These are phyloP conservation scores for Maudiozyma humilis DNA, from an alignment of 1,139 yeast genomes.

Conservation along the genomic window DNA sequence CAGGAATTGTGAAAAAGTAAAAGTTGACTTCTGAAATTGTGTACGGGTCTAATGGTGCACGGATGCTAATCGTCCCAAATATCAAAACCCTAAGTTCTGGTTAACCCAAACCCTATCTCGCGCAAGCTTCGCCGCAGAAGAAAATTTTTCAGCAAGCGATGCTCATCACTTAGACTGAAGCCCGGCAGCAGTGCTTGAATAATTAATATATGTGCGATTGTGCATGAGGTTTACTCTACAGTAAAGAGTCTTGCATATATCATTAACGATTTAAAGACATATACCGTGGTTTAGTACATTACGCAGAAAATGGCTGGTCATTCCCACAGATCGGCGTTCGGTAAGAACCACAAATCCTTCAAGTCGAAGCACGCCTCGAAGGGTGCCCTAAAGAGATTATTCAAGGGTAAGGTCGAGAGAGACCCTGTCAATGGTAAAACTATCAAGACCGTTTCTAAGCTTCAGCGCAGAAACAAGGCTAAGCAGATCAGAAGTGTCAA, in stretches of 20 bases:
- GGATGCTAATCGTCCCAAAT: not conserved
- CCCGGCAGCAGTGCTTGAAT: too few relatives aligned
- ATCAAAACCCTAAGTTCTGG: not conserved
- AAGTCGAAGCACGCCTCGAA: conserved; percentile 90
- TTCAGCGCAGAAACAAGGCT: conserved; percentile 70
- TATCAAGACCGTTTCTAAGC: conserved; percentile 45
- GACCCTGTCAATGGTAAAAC: conserved; percentile 35
- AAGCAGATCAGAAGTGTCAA: conserved; percentile 73
- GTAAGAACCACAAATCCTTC: conserved; percentile 80
- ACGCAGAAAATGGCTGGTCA: conserved; percentile 52
- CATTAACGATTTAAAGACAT: too few relatives aligned
- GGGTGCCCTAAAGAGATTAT: conserved; percentile 68
- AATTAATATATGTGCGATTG: too few relatives aligned
- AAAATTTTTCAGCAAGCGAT: conserved; percentile 4
- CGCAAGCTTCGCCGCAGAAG: not conserved
- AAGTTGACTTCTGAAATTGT: not conserved
- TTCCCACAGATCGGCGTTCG: conserved; percentile 74
- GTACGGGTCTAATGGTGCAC: not conserved
- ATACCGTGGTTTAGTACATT: not conserved
- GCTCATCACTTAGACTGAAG: conserved; percentile 3
- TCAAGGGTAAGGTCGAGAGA: conserved; percentile 85
- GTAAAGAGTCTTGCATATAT: not conserved
- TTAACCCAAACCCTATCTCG: not conserved
- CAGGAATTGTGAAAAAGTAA: not conserved
- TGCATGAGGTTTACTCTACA: too few relatives aligned